phyloP scores from a whole-genome alignment of 2,329 filamentous ascomycete genomes.

The Scedosporium aurantiacum region DNA sequence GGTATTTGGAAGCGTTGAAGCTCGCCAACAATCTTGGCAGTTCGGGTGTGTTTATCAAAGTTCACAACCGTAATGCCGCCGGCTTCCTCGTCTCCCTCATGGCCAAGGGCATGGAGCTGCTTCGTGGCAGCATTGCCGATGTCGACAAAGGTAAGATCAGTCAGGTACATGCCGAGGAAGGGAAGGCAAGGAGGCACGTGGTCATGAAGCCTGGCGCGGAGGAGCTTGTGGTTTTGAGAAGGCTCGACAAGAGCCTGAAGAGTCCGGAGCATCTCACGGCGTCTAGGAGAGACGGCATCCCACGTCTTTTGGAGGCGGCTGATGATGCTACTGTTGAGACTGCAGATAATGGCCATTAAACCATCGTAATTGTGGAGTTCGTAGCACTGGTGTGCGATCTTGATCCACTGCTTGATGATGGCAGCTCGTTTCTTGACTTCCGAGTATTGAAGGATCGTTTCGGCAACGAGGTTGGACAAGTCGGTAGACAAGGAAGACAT shows the following conservation, averaged over 20 bases:
- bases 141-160: conserved; percentile 90
- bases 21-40: conserved; percentile 89
- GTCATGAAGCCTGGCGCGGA: conserved; percentile 72
- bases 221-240: conserved; percentile 78
- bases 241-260: conserved; percentile 81
- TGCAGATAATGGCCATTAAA: conserved; percentile 93
- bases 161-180: conserved; percentile 92
- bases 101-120: conserved; percentile 46
- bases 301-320: conserved; percentile 81
- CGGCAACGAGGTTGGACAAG: conserved; percentile 81
- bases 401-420: conserved; percentile 97
- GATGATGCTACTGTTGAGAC: conserved; percentile 84
- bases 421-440: conserved; percentile 86
- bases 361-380: conserved; percentile 94
- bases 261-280: conserved; percentile 65
- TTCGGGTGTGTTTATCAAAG: conserved; percentile 93
- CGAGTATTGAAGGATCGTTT: conserved; percentile 79
- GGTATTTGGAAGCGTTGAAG: conserved; percentile 93
- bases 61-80: conserved; percentile 76
- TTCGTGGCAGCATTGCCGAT: conserved; percentile 84
- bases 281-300: conserved; percentile 77
- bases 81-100: conserved; percentile 46
- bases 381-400: conserved; percentile 76
- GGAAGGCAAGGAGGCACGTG: conserved; percentile 87
- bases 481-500: conserved; percentile 92